Conservation (phyloP, 345 rosid genomes). For the Adansonia digitata region DNA sequence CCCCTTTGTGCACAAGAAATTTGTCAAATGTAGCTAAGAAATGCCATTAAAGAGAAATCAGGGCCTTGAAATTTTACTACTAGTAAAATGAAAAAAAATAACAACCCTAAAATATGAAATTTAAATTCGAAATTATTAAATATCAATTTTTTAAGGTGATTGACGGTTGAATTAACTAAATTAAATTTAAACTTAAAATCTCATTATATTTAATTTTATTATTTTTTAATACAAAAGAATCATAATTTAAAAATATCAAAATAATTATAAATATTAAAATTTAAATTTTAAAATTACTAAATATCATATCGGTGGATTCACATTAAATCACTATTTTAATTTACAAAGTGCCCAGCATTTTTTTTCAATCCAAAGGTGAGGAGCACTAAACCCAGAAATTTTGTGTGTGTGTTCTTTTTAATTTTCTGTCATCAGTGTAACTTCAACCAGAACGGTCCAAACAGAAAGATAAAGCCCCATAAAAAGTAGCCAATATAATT, state of each 20-base stretch:
- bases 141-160: too few relatives aligned
- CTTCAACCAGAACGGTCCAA: not conserved
- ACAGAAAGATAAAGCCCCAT: not conserved
- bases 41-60: too few relatives aligned
- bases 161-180: too few relatives aligned
- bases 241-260: too few relatives aligned
- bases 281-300: not conserved
- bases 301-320: not conserved
- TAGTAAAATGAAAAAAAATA: too few relatives aligned
- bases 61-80: too few relatives aligned
- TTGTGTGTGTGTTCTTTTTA: not conserved
- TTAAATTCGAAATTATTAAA: too few relatives aligned
- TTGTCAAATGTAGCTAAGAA: not conserved
- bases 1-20: not conserved
- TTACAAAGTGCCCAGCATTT: not conserved
- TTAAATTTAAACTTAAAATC: too few relatives aligned
- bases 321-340: not conserved
- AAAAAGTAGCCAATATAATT: not conserved
- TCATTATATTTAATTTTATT: too few relatives aligned
- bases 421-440: not conserved
- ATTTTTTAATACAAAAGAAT: too few relatives aligned
- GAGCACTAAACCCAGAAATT: not conserved
- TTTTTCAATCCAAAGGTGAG: not conserved
- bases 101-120: too few relatives aligned
- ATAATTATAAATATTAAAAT: too few relatives aligned